Conservation (phyloP, 2,329 filamentous ascomycete species). For the Colletotrichum eremochloae region DNA sequence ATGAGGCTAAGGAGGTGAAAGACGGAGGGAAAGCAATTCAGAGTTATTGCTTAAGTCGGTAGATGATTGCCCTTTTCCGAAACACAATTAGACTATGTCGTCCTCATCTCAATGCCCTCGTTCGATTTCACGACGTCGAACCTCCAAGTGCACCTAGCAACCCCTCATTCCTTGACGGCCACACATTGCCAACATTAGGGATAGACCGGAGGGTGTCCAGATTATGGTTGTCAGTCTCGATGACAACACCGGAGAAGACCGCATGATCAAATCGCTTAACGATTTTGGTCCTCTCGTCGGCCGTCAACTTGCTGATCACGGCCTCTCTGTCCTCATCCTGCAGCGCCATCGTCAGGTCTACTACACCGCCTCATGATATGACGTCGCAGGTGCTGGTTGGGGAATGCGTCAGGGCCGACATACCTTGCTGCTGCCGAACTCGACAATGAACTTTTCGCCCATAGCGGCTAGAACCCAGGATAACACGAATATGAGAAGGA, state of each 20-base stretch:
- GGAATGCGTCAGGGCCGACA: neutral
- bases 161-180: conserved; percentile 46
- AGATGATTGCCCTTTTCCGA: no score
- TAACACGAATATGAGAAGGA: neutral
- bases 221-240: conserved; percentile 52
- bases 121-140: neutral
- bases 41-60: neutral
- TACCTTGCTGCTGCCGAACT: conserved; percentile 38
- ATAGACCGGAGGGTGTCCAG: conserved; percentile 51
- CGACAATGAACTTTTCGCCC: conserved; percentile 40
- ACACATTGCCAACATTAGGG: conserved; percentile 54
- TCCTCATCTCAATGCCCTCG: neutral
- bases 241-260: conserved; percentile 52
- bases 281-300: conserved; percentile 28
- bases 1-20: neutral
- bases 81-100: no score
- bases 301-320: conserved; percentile 22
- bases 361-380: neutral
- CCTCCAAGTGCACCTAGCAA: conserved; percentile 17
- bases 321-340: conserved; percentile 35
- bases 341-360: neutral
- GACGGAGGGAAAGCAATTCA: neutral
- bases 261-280: conserved; percentile 43
- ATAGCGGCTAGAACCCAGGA: neutral
- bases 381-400: no score